Evolutionary conservation across 2,329 filamentous ascomycete genomes (phyloP).

Genomic region (Cryoendolithus antarcticus): DNA sequence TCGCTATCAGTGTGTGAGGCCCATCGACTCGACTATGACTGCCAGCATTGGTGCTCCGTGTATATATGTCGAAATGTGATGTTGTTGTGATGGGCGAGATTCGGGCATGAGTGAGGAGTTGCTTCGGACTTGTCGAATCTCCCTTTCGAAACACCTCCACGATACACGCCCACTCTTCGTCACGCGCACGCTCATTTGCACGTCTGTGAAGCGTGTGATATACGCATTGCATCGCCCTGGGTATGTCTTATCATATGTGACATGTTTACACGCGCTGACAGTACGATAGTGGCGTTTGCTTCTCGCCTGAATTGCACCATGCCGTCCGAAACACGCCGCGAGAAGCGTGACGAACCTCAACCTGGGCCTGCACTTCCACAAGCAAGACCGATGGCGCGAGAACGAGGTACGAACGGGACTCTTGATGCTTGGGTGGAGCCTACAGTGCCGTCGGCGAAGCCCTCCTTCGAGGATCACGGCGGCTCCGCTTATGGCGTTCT

Average conservation of each 20-base stretch:
- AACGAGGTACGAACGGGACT: slow-evolving; percentile 21
- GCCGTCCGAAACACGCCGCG: slow-evolving; percentile 5
- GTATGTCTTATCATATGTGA: neutral
- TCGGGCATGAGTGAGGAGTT: too few relatives aligned
- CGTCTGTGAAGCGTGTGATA: neutral
- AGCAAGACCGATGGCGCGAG: slow-evolving; percentile 7
- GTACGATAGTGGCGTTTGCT: slow-evolving; percentile 6
- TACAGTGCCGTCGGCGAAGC: slow-evolving; percentile 35
- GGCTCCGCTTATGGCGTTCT: slow-evolving; percentile 64
- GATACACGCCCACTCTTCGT: too few relatives aligned
- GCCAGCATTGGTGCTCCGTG: too few relatives aligned
- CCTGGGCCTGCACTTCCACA: neutral
- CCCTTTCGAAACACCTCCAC: too few relatives aligned
- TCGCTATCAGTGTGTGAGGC: too few relatives aligned
- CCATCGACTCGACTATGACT: too few relatives aligned
- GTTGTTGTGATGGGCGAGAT: too few relatives aligned
- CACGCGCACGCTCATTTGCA: too few relatives aligned
- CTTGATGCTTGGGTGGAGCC: slow-evolving; percentile 41
- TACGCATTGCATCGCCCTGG: slow-evolving; percentile 6
- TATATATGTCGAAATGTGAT: too few relatives aligned
- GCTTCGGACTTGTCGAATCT: too few relatives aligned
- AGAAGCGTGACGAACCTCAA: slow-evolving; percentile 2
- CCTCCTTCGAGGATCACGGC: slow-evolving; percentile 69
- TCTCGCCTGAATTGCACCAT: slow-evolving; percentile 2
- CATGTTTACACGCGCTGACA: too few relatives aligned